Conservation (phyloP, 176 grass and related monocot genomes). For the Typha latifolia region DNA sequence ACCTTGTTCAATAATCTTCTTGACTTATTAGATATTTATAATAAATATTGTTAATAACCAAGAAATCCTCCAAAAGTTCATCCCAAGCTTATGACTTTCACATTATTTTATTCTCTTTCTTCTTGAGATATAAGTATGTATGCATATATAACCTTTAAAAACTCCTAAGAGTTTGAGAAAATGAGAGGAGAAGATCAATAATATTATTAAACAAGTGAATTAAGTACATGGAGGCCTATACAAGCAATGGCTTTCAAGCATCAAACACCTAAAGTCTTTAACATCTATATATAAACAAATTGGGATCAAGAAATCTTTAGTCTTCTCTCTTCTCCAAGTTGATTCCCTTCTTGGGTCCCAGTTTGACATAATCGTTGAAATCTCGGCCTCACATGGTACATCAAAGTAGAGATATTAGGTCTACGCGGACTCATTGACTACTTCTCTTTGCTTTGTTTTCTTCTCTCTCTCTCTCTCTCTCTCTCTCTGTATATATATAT, state of each 20-base stretch:
- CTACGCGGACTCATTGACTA: slow-evolving; percentile 10
- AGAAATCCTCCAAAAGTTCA: background rate
- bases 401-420: slow-evolving; percentile 6
- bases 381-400: slow-evolving; percentile 20
- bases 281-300: background rate
- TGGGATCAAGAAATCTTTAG: background rate
- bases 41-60: background rate
- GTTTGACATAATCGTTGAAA: slow-evolving; percentile 62
- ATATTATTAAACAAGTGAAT: background rate
- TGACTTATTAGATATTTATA: background rate
- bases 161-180: background rate
- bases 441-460: background rate
- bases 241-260: slow-evolving; percentile 38
- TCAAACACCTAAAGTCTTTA: slow-evolving; percentile 34
- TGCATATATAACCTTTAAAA: background rate
- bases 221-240: background rate
- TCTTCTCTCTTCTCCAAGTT: background rate
- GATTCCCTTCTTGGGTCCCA: slow-evolving; percentile 26
- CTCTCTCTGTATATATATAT: slow-evolving; percentile 34
- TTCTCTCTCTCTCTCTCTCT: slow-evolving; percentile 4
- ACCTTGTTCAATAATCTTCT: background rate
- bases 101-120: background rate
- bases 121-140: background rate
- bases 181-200: background rate
- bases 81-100: background rate